phyloP scores from a whole-genome alignment of 169 alveolate species.

The Sarcocystis neurona region DNA sequence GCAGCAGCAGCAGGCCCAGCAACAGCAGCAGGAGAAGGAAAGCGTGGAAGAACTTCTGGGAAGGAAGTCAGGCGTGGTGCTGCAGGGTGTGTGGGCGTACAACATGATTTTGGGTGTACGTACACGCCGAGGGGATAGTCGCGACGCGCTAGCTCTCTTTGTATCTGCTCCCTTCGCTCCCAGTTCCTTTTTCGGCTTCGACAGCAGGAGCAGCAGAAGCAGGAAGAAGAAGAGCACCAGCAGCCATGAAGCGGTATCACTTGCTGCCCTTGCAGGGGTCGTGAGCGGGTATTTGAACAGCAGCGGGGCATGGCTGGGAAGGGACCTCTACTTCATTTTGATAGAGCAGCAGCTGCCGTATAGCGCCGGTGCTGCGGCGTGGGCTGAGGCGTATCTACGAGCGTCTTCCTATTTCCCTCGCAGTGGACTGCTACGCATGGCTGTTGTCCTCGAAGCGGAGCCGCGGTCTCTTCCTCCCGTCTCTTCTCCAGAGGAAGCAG shows the following conservation, averaged over 20 bases:
- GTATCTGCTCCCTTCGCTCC: neutral
- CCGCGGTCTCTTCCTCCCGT: neutral
- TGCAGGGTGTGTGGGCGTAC: neutral
- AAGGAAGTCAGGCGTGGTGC: neutral
- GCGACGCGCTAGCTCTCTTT: constrained; percentile 9
- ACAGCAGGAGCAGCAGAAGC: neutral
- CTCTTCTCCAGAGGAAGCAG: neutral
- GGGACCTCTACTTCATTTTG: constrained; percentile 55
- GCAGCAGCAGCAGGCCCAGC: too few species aligned
- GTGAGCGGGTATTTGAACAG: constrained; percentile 10
- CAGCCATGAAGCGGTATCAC: neutral
- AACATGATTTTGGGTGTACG: neutral
- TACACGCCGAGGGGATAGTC: constrained; percentile 24
- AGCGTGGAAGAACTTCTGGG: too few species aligned
- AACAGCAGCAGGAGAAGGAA: too few species aligned
- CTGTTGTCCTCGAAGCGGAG: constrained; percentile 1
- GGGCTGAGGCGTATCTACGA: constrained; percentile 7
- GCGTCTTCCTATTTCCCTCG: neutral
- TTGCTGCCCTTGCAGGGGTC: neutral
- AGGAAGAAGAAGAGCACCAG: too few species aligned
- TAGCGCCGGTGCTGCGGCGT: constrained; percentile 53
- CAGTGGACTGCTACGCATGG: constrained; percentile 32
- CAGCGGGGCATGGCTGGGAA: constrained; percentile 56
- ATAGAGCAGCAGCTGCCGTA: constrained; percentile 57
- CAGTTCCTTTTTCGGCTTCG: neutral